Percentiles rank a stretch among this genome's conserved stretches.
phyloP scores from a whole-genome alignment of 495 filamentous ascomycete genomes.

The Parathielavia appendiculata region DNA sequence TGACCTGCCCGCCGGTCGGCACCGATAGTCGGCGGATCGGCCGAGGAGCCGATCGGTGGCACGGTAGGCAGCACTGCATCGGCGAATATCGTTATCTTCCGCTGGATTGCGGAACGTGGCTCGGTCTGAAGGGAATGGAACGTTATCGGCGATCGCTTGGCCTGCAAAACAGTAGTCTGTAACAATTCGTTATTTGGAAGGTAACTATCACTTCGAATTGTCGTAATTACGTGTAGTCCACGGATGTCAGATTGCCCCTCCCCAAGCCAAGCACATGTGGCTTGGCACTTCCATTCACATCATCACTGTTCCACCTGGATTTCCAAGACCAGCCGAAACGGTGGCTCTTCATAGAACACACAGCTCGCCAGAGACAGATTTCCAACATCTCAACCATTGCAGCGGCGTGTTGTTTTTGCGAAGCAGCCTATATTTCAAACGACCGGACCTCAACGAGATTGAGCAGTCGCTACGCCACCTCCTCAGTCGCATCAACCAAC shows the following conservation, averaged over 20 bases:
- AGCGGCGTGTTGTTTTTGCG: too few relatives aligned
- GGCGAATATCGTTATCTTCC: background rate
- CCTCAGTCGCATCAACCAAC: background rate
- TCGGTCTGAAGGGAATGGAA: too few relatives aligned
- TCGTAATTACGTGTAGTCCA: too few relatives aligned
- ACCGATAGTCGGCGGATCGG: background rate
- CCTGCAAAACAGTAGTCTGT: too few relatives aligned
- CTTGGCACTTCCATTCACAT: constrained; percentile 14
- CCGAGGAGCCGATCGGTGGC: background rate
- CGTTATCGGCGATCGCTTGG: too few relatives aligned
- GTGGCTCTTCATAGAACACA: background rate
- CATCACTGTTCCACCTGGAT: constrained; percentile 6
- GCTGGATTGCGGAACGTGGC: background rate
- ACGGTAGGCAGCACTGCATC: background rate
- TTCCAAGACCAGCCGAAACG: background rate
- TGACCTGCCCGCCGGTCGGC: background rate
- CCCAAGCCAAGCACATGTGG: background rate
- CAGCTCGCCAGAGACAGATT: background rate
- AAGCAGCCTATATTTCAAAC: too few relatives aligned
- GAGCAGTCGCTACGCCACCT: background rate
- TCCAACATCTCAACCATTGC: too few relatives aligned
- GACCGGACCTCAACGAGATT: constrained; percentile 9
- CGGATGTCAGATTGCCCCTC: too few relatives aligned
- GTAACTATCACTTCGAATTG: too few relatives aligned
- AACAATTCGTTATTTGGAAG: too few relatives aligned